Evolutionary conservation across 768 basidiomycete genomes (phyloP).

Genomic region (Suillus fuscotomentosus): DNA sequence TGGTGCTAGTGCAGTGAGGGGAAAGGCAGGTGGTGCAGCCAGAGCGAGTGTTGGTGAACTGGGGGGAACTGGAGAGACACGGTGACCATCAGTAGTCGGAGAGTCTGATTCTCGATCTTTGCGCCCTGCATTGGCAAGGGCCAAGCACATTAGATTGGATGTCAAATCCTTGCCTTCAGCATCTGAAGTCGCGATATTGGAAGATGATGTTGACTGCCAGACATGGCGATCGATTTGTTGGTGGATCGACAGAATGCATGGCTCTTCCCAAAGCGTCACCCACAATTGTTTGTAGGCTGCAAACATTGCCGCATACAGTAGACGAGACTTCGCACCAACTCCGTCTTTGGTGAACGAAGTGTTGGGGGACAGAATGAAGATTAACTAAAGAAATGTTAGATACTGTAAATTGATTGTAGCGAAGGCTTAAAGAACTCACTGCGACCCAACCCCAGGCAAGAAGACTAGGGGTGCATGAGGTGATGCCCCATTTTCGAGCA

Average conservation of each 20-base stretch:
- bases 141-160: too few species aligned
- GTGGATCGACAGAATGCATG: fast-evolving
- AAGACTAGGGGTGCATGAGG: background rate
- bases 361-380: background rate
- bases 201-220: background rate
- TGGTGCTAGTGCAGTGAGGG: too few species aligned
- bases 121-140: too few species aligned
- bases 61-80: too few species aligned
- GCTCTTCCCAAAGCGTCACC: background rate
- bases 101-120: too few species aligned
- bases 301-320: background rate
- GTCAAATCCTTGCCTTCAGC: too few species aligned
- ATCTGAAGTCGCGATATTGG: too few species aligned
- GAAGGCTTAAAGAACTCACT: background rate
- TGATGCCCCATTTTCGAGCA: background rate
- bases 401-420: background rate
- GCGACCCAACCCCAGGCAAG: background rate
- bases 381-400: background rate
- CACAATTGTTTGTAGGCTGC: background rate
- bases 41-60: too few species aligned
- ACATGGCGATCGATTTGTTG: background rate
- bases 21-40: too few species aligned
- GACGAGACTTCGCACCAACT: background rate
- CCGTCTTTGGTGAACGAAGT: background rate
- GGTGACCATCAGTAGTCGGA: too few species aligned